Evolutionary conservation across 2,329 filamentous ascomycete species (phyloP).

Genomic region (Trichophaea hybrida): DNA sequence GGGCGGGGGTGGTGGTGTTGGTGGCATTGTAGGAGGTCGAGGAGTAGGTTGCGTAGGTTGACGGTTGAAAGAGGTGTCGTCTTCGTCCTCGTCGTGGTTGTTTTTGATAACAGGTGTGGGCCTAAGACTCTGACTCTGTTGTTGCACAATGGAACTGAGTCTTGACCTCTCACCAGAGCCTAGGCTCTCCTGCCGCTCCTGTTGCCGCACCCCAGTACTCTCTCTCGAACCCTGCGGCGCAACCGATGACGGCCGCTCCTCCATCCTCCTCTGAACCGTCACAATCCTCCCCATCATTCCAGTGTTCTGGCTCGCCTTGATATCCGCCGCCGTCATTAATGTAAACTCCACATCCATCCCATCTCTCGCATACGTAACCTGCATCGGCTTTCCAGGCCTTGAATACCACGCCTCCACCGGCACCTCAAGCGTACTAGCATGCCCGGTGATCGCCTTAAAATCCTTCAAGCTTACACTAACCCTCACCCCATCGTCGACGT

Average conservation of each 20-base stretch:
- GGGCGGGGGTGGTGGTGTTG: neutral
- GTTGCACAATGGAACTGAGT: too few relatives aligned
- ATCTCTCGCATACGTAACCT: slow-evolving; percentile 38
- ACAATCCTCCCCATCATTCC: slow-evolving; percentile 1
- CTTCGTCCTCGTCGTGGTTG: neutral
- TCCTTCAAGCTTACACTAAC: slow-evolving; percentile 42
- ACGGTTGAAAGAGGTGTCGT: neutral
- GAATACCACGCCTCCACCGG: slow-evolving; percentile 38
- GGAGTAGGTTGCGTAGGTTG: neutral
- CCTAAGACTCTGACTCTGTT: too few relatives aligned
- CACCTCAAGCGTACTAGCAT: slow-evolving; percentile 38
- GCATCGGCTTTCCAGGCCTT: slow-evolving; percentile 37
- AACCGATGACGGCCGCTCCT: neutral
- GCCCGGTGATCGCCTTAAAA: slow-evolving; percentile 40
- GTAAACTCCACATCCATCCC: slow-evolving; percentile 40
- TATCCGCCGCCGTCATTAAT: slow-evolving; percentile 36
- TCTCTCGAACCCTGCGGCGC: neutral
- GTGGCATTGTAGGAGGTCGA: neutral
- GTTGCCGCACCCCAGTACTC: neutral
- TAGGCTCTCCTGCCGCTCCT: neutral
- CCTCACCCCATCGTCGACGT: slow-evolving; percentile 37
- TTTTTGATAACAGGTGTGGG: neutral
- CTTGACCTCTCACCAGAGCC: too few relatives aligned
- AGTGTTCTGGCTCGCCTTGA: neutral
- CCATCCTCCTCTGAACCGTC: neutral